Percentiles rank a stretch among this genome's conserved stretches.
phyloP scores from a whole-genome alignment of 352 stramenopile genomes.

The Globisporangium iwayamae region DNA sequence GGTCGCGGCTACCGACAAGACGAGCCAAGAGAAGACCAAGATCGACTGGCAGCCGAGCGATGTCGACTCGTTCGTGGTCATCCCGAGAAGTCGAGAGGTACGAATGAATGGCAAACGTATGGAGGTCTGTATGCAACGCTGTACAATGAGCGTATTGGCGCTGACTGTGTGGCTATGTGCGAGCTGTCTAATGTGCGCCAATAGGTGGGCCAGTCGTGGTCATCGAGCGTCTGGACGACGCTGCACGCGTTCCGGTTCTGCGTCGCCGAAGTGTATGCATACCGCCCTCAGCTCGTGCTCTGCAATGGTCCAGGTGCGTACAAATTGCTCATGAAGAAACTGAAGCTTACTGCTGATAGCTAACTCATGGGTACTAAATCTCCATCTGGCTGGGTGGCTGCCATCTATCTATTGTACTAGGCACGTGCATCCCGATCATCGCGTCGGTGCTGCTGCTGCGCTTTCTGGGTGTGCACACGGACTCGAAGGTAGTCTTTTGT shows the following conservation, averaged over 20 bases:
- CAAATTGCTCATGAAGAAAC: not conserved
- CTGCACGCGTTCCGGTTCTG: slow-evolving; percentile 74
- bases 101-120: not conserved
- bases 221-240: slow-evolving; percentile 87
- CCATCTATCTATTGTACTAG: slow-evolving; percentile 20
- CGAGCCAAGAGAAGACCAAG: slow-evolving; percentile 72
- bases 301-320: slow-evolving; percentile 89
- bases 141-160: not conserved
- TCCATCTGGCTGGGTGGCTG: not conserved
- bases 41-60: slow-evolving; percentile 55
- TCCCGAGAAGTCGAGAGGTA: slow-evolving; percentile 91
- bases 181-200: not conserved
- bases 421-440: slow-evolving; percentile 92
- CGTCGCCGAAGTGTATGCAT: slow-evolving; percentile 61
- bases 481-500: slow-evolving; percentile 90
- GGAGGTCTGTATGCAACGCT: not conserved
- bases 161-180: not conserved
- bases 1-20: slow-evolving; percentile 90
- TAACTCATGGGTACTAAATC: slow-evolving; percentile 2
- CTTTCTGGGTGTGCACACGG: slow-evolving; percentile 61
- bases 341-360: too few species aligned
- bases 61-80: slow-evolving; percentile 61
- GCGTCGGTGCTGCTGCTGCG: slow-evolving; percentile 81
- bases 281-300: slow-evolving; percentile 87
- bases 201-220: slow-evolving; percentile 92